Evolutionary conservation across 2,329 filamentous ascomycete species (phyloP), one percentile per base, ranked within the genome.

Genomic region (Fusarium napiforme): DNA sequence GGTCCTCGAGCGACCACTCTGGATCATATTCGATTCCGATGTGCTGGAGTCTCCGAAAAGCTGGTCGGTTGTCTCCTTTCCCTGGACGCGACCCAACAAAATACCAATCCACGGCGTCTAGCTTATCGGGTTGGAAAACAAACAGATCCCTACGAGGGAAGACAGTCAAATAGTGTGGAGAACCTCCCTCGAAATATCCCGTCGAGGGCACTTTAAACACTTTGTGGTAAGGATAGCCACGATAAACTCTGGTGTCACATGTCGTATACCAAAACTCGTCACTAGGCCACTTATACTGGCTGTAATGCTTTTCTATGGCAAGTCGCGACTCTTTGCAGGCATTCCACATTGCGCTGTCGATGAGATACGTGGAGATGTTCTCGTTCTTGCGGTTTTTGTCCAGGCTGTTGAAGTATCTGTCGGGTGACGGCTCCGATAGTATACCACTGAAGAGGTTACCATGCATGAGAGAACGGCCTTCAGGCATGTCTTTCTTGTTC

Each of bases 261-360:
- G 2, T 10, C 16, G 11, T 40, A 7, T 42, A 10, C 21, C n/a
- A 45, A 28, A 28, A 28, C 10, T 2, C 5, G 10, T 43, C n/a
- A 11, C 9, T 16, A 30, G 45, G 28, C 28, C 21, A 34, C 4
- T 62, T 1, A 2, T 34, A n/a, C 21, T 28, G 52, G n/a, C n/a
- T 9, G 26, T 32, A 66, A 43, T 50, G 16, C 5, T 23, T 30
- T 26, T 69, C 45, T 30, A 69, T 61, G 4, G 69, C 9, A 11
- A 43, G n/a, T 12, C 58, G 46, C 1, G 69, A 72, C 36, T 72
- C 60, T 53, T 66, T 72, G 26, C 64, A 73, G 30, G 60, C 61
- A 7, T 45, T 60, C 68, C 64, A 73, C 28, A 72, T 19, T 16
- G 68, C 68, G 1, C 53, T 57, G n/a, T 73, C 70, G 9, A 60